These are phyloP conservation scores for Isochrysis galbana DNA, from an alignment of 78 protist genomes.

Conservation along the genomic window DNA sequence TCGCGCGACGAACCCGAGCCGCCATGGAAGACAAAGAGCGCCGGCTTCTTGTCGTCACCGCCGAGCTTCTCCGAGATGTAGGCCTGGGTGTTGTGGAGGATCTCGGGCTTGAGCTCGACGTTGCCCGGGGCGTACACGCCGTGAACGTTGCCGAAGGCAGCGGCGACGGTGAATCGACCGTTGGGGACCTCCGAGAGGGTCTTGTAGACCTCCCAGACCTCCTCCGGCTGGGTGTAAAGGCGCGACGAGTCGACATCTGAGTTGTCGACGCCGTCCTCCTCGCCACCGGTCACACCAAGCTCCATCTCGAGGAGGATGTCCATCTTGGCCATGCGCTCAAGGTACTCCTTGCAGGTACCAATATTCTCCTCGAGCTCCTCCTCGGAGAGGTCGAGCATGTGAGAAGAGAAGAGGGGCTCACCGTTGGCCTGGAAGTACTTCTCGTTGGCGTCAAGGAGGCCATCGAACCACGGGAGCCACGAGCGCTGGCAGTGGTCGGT, in stretches of 20 bases:
- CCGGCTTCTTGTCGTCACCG: slow-evolving; percentile 47
- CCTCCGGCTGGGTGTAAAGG: slow-evolving; percentile 72
- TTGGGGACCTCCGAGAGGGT: slow-evolving; percentile 35
- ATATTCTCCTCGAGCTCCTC: slow-evolving; percentile 63
- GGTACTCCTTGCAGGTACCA: slow-evolving; percentile 52
- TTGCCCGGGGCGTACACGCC: slow-evolving; percentile 77
- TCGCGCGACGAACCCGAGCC: slow-evolving; percentile 67
- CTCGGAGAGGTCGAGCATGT: slow-evolving; percentile 80
- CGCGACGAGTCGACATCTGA: slow-evolving; percentile 37
- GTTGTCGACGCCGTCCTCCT: slow-evolving; percentile 81
- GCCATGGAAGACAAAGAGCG: slow-evolving; percentile 74
- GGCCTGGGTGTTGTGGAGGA: slow-evolving; percentile 64
- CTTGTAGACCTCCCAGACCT: slow-evolving; percentile 60
- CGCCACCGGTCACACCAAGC: slow-evolving; percentile 81
- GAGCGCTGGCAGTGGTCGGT: slow-evolving; percentile 75
- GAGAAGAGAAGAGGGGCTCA: slow-evolving; percentile 74
- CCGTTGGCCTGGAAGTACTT: slow-evolving; percentile 59
- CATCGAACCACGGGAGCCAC: slow-evolving; percentile 75
- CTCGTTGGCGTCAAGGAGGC: slow-evolving; percentile 68
- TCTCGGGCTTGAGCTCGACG: slow-evolving; percentile 64
- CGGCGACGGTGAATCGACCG: slow-evolving; percentile 65
- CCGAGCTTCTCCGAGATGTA: slow-evolving; percentile 51
- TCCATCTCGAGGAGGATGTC: slow-evolving; percentile 73
- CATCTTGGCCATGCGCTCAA: slow-evolving; percentile 54
- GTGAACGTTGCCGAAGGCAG: slow-evolving; percentile 80